Percentiles rank a stretch among this genome's conserved stretches.
phyloP scores from a whole-genome alignment of 306 rosid species.

The Vigna radiata region DNA sequence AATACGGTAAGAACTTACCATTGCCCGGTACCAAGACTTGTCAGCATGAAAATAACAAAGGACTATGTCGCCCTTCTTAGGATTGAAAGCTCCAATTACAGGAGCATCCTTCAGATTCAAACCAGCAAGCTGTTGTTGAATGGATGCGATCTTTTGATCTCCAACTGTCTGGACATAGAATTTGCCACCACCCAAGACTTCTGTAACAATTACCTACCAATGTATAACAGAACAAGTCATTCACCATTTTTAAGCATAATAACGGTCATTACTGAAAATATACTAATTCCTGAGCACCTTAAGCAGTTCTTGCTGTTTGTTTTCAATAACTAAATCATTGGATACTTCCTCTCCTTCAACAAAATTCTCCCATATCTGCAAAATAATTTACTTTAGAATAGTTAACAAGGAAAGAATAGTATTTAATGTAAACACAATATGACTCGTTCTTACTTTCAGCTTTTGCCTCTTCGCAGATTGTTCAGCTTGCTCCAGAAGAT shows the following conservation, averaged over 20 bases:
- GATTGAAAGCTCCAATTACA: conserved; percentile 84
- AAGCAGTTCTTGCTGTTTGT: conserved; percentile 92
- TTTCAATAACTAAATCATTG: conserved; percentile 69
- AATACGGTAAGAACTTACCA: conserved; percentile 63
- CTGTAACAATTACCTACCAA: conserved; percentile 79
- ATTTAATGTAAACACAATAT: not conserved
- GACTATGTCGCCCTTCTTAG: conserved; percentile 93
- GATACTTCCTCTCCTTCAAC: conserved; percentile 96
- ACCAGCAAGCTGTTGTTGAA: conserved; percentile 87
- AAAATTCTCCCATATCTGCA: conserved; percentile 96
- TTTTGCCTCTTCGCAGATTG: conserved; percentile 80
- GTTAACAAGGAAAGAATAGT: conserved; percentile 28
- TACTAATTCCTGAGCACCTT: conserved; percentile 62
- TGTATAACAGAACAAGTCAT: conserved; percentile 39
- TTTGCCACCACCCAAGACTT: conserved; percentile 89
- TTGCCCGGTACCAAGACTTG: conserved; percentile 91
- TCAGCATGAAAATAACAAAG: conserved; percentile 84
- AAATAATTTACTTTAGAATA: conserved; percentile 47
- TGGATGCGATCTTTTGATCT: conserved; percentile 80
- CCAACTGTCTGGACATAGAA: conserved; percentile 92
- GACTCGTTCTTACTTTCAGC: conserved; percentile 72
- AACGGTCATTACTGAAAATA: conserved; percentile 36
- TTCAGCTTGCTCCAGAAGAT: conserved; percentile 87
- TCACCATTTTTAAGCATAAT: conserved; percentile 37
- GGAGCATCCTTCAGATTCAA: conserved; percentile 93